Evolutionary conservation across 2,329 filamentous ascomycete genomes (phyloP), one percentile per base, ranked within the genome.

Genomic region (Coniochaeta hoffmannii): DNA sequence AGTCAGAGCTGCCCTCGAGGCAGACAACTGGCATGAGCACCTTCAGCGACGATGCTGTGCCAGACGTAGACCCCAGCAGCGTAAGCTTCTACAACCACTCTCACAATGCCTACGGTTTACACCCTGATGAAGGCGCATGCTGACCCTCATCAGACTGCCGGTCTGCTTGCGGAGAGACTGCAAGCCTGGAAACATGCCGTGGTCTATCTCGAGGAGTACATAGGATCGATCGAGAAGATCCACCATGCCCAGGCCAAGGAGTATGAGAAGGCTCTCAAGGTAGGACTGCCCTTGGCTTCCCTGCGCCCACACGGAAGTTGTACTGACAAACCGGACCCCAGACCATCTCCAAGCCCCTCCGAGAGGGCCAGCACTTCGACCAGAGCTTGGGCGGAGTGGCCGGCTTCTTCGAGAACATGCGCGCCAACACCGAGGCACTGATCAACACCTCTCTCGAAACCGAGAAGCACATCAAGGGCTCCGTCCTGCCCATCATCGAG

Each of bases 121-220:
- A 32, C 36, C 26, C 50, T n/a, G 50, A 26, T 34, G 53, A 44
- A 35, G 55, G 57, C 30, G 41, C 30, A 51, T 19, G 26, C 28
- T 51, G 10, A 51, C 28, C 24, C 15, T n/a, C 30, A 7, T 59
- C 61, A 90, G 86, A 89, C 88, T 22, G 85, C 87, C n/a, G 86
- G 82, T 38, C 80, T 97, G 52, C 86, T 99, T 60, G 80, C 87
- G 55, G 90, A 97, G 76, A 85, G 94, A 61, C 79, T 99, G 58
- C 88, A 89, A 65, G 94, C 94, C 50, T 99, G 91, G 91, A 97
- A 97, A 71, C 93, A 97, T 70, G 90, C 92, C 58, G 89, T 91
- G 59, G 89, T 80, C 56, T 93, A 96, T 68, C 80, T 99, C 50
- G 91, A 97, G 72, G 90, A 96, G 53, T 99, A 97, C 70, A 80